phyloP scores from a whole-genome alignment of 164 flowering plant species.

The Aristolochia californica region DNA sequence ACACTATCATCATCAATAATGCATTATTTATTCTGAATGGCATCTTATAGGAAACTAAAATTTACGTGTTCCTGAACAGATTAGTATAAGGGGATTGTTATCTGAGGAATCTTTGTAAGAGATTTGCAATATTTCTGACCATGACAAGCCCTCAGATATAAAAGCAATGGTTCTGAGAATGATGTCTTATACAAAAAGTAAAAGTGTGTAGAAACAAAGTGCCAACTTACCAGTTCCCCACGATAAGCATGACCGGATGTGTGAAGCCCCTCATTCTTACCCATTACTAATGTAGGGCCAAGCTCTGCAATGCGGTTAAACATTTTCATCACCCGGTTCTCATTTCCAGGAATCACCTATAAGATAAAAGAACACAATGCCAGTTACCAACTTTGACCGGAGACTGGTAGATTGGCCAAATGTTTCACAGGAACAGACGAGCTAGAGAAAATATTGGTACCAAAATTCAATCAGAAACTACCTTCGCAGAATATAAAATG shows the following conservation, averaged over 20 bases:
- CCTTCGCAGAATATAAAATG: slow-evolving; percentile 95
- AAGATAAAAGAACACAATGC: background rate
- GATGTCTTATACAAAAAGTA: no score
- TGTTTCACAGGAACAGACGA: background rate
- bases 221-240: slow-evolving; percentile 60
- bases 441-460: background rate
- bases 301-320: slow-evolving; percentile 85
- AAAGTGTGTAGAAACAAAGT: background rate
- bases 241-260: slow-evolving; percentile 98
- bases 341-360: slow-evolving; percentile 97
- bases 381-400: background rate
- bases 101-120: no score
- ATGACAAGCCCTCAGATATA: no score
- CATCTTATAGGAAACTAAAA: no score
- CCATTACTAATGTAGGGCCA: slow-evolving; percentile 90
- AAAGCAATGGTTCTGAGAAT: no score
- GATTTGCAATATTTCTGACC: no score
- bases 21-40: no score
- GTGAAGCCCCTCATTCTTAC: slow-evolving; percentile 74
- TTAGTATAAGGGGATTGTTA: no score
- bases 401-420: background rate
- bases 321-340: slow-evolving; percentile 95
- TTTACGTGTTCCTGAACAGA: no score
- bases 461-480: slow-evolving; percentile 12
- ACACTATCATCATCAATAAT: no score